These are phyloP conservation scores for Abortiporus biennis DNA, from an alignment of 1,284 basidiomycete genomes.

Conservation along the genomic window DNA sequence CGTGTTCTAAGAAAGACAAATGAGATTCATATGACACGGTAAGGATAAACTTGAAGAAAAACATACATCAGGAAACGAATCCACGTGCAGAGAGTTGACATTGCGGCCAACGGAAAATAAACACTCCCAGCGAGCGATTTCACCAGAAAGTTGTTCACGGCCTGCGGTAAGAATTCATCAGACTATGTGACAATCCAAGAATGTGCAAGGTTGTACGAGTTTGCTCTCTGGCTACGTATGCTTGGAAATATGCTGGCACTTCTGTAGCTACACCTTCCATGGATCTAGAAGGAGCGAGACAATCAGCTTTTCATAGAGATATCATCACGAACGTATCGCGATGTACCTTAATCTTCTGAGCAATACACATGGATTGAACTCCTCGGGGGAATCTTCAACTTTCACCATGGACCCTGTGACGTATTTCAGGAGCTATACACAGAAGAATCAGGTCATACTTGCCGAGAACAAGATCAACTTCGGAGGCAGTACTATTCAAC, in stretches of 20 bases:
- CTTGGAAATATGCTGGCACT: constrained; percentile 3
- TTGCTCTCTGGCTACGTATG: background rate
- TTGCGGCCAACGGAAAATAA: too few relatives aligned
- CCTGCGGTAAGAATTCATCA: too few relatives aligned
- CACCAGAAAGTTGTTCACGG: too few relatives aligned
- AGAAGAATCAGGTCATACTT: background rate
- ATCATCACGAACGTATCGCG: background rate
- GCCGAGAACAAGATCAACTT: constrained; percentile 4
- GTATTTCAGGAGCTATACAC: background rate
- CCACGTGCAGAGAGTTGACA: too few relatives aligned
- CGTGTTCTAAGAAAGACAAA: too few relatives aligned
- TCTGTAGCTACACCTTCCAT: constrained; percentile 7
- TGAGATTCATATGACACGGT: too few relatives aligned
- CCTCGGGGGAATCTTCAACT: background rate
- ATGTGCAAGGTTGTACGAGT: too few relatives aligned
- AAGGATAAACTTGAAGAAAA: too few relatives aligned
- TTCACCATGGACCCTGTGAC: background rate
- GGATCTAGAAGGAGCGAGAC: background rate
- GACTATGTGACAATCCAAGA: too few relatives aligned
- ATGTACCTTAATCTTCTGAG: constrained; percentile 3
- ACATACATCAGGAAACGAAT: too few relatives aligned
- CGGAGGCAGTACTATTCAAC: constrained; percentile 1
- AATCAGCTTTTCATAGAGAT: background rate
- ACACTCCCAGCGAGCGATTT: too few relatives aligned
- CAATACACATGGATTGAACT: constrained; percentile 3